These are phyloP conservation scores for Mucor racemosus DNA, from an alignment of 371 early-diverging fungal genomes.

Conservation along the genomic window DNA sequence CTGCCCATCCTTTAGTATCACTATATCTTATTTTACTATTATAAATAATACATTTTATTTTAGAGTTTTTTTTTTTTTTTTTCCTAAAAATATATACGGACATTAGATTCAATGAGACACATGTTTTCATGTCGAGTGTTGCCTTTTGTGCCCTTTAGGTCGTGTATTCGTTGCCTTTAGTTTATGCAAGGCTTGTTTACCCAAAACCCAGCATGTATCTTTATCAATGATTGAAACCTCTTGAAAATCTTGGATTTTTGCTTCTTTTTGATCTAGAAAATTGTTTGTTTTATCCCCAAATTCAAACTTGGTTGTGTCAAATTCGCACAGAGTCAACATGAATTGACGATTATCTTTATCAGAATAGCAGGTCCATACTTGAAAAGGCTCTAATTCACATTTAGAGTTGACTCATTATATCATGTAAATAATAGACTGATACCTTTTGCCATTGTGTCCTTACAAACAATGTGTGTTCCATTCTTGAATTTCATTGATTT, in stretches of 20 bases:
- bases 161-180: neutral
- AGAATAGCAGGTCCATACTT: neutral
- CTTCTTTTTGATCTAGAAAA: neutral
- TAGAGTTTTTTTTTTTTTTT: neutral
- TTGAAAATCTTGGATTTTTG: neutral
- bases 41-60: no score
- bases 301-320: neutral
- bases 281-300: neutral
- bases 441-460: constrained; percentile 1
- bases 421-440: neutral
- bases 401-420: neutral
- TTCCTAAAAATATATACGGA: neutral
- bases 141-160: neutral
- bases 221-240: neutral
- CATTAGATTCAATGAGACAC: neutral
- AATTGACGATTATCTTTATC: neutral
- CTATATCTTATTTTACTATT: neutral
- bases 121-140: neutral
- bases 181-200: constrained; percentile 1
- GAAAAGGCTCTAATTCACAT: neutral
- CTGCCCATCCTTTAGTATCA: neutral
- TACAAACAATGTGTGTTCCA: neutral
- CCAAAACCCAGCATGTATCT: neutral
- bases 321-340: neutral
- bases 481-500: neutral